Percentiles rank a stretch among this genome's conserved stretches.
These are phyloP conservation scores for Akanthomyces dipterigenus DNA, from an alignment of 2,329 filamentous ascomycete species.

Conservation along the genomic window DNA sequence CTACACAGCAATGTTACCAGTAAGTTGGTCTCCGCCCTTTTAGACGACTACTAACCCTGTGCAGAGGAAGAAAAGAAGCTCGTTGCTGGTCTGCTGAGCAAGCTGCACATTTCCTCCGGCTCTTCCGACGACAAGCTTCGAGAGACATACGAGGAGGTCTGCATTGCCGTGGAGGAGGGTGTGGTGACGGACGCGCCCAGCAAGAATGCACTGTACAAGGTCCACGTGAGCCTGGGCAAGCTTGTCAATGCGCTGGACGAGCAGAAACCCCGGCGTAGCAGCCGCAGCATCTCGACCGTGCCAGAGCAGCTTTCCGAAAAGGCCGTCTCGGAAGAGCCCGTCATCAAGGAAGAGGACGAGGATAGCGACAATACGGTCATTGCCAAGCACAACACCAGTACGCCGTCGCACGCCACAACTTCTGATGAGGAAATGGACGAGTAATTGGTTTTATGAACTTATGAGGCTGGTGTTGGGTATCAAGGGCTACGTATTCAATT, in stretches of 20 bases:
- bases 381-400: constrained; percentile 23
- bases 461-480: too few species aligned
- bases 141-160: constrained; percentile 50
- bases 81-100: constrained; percentile 69
- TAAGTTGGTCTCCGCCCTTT: constrained; percentile 36
- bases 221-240: constrained; percentile 60
- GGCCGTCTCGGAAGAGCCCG: constrained; percentile 33
- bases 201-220: constrained; percentile 60
- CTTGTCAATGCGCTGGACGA: constrained; percentile 56
- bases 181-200: constrained; percentile 53
- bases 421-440: constrained; percentile 28
- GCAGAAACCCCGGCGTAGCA: constrained; percentile 32
- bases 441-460: not conserved
- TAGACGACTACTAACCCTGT: constrained; percentile 21
- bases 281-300: constrained; percentile 37
- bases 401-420: not conserved
- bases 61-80: constrained; percentile 81
- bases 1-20: constrained; percentile 60
- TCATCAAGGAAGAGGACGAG: constrained; percentile 44
- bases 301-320: constrained; percentile 27
- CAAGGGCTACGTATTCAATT: too few species aligned
- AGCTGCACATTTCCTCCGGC: constrained; percentile 69
- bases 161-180: constrained; percentile 56
- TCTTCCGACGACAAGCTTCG: constrained; percentile 53
- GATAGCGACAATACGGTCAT: constrained; percentile 29